Evolutionary conservation across 441 rosid species (phyloP).

Genomic region (Brassica balearica): DNA sequence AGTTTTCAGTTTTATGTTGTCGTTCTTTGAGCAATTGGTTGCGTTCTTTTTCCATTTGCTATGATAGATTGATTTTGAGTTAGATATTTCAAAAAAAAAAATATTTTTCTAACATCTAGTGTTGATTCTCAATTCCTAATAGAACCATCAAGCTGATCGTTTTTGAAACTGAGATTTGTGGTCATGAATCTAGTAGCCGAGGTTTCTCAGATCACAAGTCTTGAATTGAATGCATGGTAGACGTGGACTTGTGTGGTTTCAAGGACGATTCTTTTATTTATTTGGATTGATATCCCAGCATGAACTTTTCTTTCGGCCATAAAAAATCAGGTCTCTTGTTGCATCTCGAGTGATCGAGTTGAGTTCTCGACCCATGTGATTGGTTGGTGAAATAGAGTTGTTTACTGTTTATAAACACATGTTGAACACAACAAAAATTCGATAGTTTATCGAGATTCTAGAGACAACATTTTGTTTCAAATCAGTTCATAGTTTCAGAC

Average conservation of each 20-base stretch:
- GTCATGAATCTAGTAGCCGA: not conserved
- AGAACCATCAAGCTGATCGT: not conserved
- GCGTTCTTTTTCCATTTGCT: no score
- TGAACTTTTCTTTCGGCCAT: no score
- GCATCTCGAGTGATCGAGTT: no score
- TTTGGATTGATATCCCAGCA: no score
- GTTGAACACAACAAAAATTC: not conserved
- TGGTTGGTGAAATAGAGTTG: not conserved
- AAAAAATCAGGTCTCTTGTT: no score
- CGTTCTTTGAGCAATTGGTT: no score
- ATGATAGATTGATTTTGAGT: no score
- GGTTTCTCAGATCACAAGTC: not conserved
- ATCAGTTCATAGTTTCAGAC: not conserved
- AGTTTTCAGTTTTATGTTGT: no score
- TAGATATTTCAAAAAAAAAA: no score
- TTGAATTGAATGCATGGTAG: no score
- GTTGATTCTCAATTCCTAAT: not conserved
- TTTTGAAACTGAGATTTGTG: conserved; percentile 4
- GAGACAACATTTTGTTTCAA: not conserved
- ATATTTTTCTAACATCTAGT: not conserved
- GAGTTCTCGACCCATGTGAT: not conserved
- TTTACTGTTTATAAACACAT: not conserved
- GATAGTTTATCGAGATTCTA: not conserved
- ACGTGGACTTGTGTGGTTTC: no score
- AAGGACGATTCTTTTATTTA: no score